Base-by-base conservation (phyloP, 1,284 basidiomycete genomes). In the Golubevia pallescens region DNA sequence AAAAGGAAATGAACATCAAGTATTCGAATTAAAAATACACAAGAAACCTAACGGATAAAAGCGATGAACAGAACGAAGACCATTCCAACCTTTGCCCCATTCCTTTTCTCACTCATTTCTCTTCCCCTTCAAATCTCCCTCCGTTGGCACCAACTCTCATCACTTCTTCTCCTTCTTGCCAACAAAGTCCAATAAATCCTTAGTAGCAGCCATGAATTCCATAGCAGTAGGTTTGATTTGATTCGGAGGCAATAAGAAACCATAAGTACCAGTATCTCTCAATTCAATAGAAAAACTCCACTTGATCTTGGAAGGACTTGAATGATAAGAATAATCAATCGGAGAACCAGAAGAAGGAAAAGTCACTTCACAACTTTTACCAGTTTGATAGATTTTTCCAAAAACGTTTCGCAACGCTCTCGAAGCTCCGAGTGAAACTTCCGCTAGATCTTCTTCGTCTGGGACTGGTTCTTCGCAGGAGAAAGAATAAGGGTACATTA, bases 191-290 rank as follows among this genome's bases (percentile, higher is more conserved):
- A 75, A 60, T 63, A 74, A 66, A 23, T 77, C 75, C 19, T 51
- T 61, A 16, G 76, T n/a, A 0, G 67, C 64, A 0, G 63, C 65
- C 0, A 14, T 19, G 1, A 62, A n/a, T 58, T 77, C 75, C 42
- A 73, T 28, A 5, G 63, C 93, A 0, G 92, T 90, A 0, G 93
- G 91, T 7, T 91, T 86, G 72, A 95, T 94, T 88, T 90, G 90
- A 64, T 88, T 86, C 0, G 90, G 87, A 0, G 93, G 93, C 0
- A 94, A 87, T 8, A 92, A 86, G 86, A 93, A 94, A 34, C 93
- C 93, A 77, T 93, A 93, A 90, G 93, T 80, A 10, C 93, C 93
- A 0, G 92, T 93, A 86, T 94, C 93, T 58, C 93, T 86, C 64
- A 95, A 84, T 81, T 94, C 92, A 6, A 90, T 89, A 1, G 90